Conservation (phyloP, 106 monocot species). For the Dactylorhiza incarnata region DNA sequence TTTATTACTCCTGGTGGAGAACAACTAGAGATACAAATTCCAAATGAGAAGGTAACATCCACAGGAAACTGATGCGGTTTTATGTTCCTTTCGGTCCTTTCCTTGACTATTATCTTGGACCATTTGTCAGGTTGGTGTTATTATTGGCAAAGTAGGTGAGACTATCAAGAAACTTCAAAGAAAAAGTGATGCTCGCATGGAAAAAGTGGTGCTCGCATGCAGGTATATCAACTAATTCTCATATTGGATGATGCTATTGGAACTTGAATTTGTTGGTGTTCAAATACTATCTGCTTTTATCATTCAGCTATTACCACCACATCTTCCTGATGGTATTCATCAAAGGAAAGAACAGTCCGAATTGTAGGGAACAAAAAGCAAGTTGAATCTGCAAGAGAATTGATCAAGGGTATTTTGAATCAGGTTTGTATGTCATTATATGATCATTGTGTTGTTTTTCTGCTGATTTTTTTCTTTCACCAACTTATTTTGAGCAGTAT, state of each 20-base stretch:
- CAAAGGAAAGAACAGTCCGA: constrained; percentile 75
- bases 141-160: constrained; percentile 92
- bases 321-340: constrained; percentile 66
- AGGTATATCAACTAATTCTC: constrained; percentile 30
- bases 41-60: constrained; percentile 63
- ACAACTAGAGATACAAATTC: constrained; percentile 75
- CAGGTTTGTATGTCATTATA: constrained; percentile 39
- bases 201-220: too few species aligned
- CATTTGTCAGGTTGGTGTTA: constrained; percentile 59
- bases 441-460: background rate
- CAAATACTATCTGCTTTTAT: background rate
- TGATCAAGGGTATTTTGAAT: constrained; percentile 80
- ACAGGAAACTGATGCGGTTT: background rate
- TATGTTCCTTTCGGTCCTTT: background rate
- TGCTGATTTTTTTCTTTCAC: background rate
- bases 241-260: background rate
- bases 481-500: background rate
- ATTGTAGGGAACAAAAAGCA: constrained; percentile 79
- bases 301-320: constrained; percentile 71
- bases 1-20: constrained; percentile 61
- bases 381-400: constrained; percentile 67
- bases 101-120: background rate
- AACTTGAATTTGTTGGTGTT: background rate
- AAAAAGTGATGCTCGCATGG: constrained; percentile 78
- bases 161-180: constrained; percentile 80